A percentile compares a stretch with the other conserved stretches of the same genome.
Evolutionary conservation across 2,329 filamentous ascomycete genomes (phyloP).

Genomic region (Fusarium sp.): DNA sequence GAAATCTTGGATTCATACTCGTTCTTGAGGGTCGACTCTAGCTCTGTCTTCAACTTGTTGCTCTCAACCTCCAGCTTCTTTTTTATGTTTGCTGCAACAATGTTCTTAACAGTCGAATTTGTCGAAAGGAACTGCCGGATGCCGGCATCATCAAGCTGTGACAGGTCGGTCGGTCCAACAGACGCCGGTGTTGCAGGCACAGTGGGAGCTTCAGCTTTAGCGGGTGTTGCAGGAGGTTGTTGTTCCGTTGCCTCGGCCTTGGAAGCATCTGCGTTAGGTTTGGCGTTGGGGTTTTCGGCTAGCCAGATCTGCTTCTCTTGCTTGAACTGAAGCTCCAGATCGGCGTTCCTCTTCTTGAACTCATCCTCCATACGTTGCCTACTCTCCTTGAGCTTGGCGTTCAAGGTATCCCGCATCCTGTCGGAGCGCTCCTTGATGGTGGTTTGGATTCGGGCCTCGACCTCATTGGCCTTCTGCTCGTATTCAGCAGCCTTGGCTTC

Average conservation of each 20-base stretch:
- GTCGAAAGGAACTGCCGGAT: constrained; percentile 67
- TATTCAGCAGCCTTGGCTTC: constrained; percentile 72
- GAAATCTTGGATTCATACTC: constrained; percentile 66
- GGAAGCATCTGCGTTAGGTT: constrained; percentile 39
- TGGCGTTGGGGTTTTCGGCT: constrained; percentile 60
- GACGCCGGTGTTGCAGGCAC: constrained; percentile 54
- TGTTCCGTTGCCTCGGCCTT: constrained; percentile 33
- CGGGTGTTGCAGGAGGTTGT: constrained; percentile 53
- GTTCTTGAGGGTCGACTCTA: constrained; percentile 60
- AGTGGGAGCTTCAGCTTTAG: constrained; percentile 52
- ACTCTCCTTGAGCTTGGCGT: constrained; percentile 77
- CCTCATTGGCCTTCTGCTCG: constrained; percentile 71
- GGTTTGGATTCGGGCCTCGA: constrained; percentile 71
- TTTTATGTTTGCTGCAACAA: constrained; percentile 72
- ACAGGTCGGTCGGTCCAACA: constrained; percentile 55
- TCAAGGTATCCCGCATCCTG: constrained; percentile 75
- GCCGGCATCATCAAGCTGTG: constrained; percentile 65
- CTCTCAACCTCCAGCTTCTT: constrained; percentile 76
- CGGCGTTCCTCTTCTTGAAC: constrained; percentile 65
- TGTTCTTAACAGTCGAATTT: constrained; percentile 68
- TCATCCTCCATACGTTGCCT: constrained; percentile 64
- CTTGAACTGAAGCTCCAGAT: constrained; percentile 67
- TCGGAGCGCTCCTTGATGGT: constrained; percentile 74
- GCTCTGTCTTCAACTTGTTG: constrained; percentile 68
- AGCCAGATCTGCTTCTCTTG: constrained; percentile 73